Evolutionary conservation across 192 early-diverging fungal species (phyloP).

Genomic region (Rhizoclosmatium sp.): DNA sequence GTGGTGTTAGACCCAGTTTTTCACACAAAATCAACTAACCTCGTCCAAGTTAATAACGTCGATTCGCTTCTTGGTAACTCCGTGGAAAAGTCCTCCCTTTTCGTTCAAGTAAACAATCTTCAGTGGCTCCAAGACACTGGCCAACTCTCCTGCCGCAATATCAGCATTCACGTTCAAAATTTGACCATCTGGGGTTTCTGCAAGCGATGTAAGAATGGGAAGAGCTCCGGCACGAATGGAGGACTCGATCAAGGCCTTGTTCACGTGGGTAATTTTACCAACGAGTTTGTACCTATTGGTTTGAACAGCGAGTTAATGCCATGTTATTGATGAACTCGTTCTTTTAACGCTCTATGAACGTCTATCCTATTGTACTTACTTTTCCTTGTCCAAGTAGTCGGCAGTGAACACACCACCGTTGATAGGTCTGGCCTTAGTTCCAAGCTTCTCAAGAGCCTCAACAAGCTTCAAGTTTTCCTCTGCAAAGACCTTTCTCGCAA

Average conservation of each 20-base stretch:
- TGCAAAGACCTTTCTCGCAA: constrained; percentile 94
- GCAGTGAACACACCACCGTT: constrained; percentile 95
- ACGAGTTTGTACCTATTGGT: constrained; percentile 80
- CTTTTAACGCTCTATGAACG: too few species aligned
- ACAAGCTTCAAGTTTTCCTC: constrained; percentile 97
- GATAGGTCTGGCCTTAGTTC: constrained; percentile 95
- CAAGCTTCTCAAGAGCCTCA: constrained; percentile 93
- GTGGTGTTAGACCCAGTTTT: not conserved
- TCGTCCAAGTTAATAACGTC: constrained; percentile 98
- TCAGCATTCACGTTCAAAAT: constrained; percentile 99
- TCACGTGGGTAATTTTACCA: constrained; percentile 88
- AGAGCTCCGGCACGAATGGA: constrained; percentile 92
- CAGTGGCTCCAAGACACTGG: constrained; percentile 93
- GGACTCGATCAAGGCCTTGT: constrained; percentile 93
- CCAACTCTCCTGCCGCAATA: constrained; percentile 96
- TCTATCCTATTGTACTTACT: constrained; percentile 33
- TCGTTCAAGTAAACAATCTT: constrained; percentile 99
- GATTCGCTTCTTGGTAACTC: constrained; percentile 94
- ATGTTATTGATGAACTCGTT: too few species aligned
- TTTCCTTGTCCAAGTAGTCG: constrained; percentile 94
- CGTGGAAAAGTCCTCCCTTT: constrained; percentile 95
- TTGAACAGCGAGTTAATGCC: too few species aligned
- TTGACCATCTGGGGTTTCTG: constrained; percentile 94
- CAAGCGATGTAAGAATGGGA: constrained; percentile 95
- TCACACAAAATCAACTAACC: constrained; percentile 49